Evolutionary conservation across 805 yeast genomes (phyloP), one percentile per base, ranked within the genome.

Genomic region (Wickerhamomyces strasburgensis): DNA sequence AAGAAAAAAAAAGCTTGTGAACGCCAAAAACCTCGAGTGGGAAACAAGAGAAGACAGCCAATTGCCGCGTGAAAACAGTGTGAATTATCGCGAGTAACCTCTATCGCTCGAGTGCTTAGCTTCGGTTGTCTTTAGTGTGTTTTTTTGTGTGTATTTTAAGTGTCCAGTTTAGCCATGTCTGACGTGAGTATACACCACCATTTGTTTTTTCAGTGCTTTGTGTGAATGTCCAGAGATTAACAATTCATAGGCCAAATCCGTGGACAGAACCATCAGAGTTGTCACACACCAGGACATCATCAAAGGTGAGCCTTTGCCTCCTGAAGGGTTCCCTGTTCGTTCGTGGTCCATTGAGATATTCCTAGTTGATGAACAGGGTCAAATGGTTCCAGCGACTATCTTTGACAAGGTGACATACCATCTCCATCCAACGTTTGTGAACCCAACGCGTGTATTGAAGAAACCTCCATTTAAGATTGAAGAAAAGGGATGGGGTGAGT

Each of bases 401-500:
- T 84, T 90, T 53, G 98, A 93, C 60, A 85, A 84, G 62, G 96
- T 88, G 36, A 88, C 95, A 5, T 90, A 90, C 61, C 81, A 87
- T 49, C 72, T 93, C 46, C 98, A 90, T 66, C 98, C 97, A 34
- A 93, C 98, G 8, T 90, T 90, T 64, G 78, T 77, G 34, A 88
- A 88, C 59, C 98, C 98, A 9, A 80, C 75, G 46, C 75, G 97
- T 58, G 70, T 82, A 10, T 60, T 87, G 56, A 85, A 84, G 54
- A 80, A 80, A 54, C 75, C 84, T 8, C 98, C 98, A 9, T 90
- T 89, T 64, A 74, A 65, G 55, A 82, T 90, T 39, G 84, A 78
- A 54, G 98, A 90, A 60, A 81, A 86, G 65, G 98, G 98, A 35
- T 90, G 98, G 98, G 98, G 98, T 59, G 98, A 90, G 49, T 90